Base-by-base conservation (phyloP, 1,284 basidiomycete genomes). In the Sporisorium sorghi region DNA sequence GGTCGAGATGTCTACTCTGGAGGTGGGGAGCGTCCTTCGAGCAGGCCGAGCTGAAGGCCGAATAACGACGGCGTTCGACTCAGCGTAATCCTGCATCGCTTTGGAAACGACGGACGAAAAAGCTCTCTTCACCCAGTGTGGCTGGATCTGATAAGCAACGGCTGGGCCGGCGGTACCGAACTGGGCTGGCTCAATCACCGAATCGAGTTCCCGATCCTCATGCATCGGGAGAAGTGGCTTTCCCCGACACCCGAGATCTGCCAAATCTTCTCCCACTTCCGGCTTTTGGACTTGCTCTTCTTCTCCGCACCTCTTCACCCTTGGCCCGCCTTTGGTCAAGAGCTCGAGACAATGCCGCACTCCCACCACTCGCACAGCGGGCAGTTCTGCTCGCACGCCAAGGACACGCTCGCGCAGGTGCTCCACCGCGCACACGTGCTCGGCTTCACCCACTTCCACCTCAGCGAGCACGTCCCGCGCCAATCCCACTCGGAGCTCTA, bases 401-500 rank as follows among this genome's bases (percentile, higher is more conserved):
- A 85, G 3, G 91, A 91, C 6, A 87, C 88, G 0, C 88, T 99
- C 23, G 90, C 94, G 71, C 89, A 92, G 2, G 91, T 95, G 15
- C 90, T 97, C 0, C 82, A 87, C 6, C 90, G 91, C 73, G 95
- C 97, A 11, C 90, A 93, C 58, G 82, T 86, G 3, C 88, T 91
- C 83, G 90, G 91, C 0, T 99, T 98, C 84, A 87, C 88, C 61
- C 87, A 92, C 0, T 98, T 91, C 82, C 93, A 94, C 5, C 87
- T 99, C 61, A 92, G 91, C n/a, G 96, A 99, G 85, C 97, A 99
- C 85, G 91, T 92, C 47, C 96, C 96, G 1, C 90, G 96, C 33
- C 94, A 93, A 85, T 88, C 93, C 61, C 55, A 78, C 1, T 83
- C 88, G 37, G 94, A 99, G 85, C 87, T 98, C 35, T 99, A 98